A percentile compares a stretch with the other conserved stretches of the same genome.
Evolutionary conservation across 2,329 filamentous ascomycete genomes (phyloP).

Genomic region (Fusarium newnesense): DNA sequence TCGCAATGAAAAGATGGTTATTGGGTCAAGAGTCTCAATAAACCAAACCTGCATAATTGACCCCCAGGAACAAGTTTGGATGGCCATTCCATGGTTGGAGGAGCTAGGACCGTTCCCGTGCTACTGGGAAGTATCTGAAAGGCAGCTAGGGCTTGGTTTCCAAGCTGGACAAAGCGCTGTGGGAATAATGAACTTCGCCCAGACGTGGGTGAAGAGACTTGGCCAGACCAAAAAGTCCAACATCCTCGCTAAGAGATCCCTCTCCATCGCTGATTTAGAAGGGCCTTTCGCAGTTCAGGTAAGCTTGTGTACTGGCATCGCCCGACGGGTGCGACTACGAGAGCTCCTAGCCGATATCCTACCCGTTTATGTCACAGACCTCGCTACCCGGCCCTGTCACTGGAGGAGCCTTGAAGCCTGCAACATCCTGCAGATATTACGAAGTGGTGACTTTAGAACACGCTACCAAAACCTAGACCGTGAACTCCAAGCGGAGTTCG

Average conservation of each 20-base stretch:
- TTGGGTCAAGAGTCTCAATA: not conserved
- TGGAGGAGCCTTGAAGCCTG: fast-evolving
- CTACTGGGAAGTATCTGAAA: not conserved
- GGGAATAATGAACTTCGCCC: fast-evolving
- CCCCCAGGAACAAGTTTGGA: fast-evolving
- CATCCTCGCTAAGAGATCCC: fast-evolving
- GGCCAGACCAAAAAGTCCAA: not conserved
- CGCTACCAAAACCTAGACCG: fast-evolving
- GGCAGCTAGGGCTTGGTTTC: fast-evolving
- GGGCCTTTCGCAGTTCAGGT: fast-evolving
- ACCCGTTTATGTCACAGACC: fast-evolving
- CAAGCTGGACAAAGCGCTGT: fast-evolving
- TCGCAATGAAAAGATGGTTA: no score
- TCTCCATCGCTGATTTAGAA: not conserved
- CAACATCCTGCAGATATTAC: fast-evolving
- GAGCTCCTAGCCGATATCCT: fast-evolving
- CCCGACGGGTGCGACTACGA: fast-evolving
- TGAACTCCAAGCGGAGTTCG: fast-evolving
- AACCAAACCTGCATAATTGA: fast-evolving
- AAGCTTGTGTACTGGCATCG: not conserved
- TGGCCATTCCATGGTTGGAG: fast-evolving
- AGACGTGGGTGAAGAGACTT: fast-evolving
- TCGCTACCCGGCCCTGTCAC: fast-evolving
- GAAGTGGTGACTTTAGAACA: fast-evolving
- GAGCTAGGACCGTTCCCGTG: fast-evolving